phyloP scores from a whole-genome alignment of 2,329 filamentous ascomycete genomes.

The Claviceps fusiformis region DNA sequence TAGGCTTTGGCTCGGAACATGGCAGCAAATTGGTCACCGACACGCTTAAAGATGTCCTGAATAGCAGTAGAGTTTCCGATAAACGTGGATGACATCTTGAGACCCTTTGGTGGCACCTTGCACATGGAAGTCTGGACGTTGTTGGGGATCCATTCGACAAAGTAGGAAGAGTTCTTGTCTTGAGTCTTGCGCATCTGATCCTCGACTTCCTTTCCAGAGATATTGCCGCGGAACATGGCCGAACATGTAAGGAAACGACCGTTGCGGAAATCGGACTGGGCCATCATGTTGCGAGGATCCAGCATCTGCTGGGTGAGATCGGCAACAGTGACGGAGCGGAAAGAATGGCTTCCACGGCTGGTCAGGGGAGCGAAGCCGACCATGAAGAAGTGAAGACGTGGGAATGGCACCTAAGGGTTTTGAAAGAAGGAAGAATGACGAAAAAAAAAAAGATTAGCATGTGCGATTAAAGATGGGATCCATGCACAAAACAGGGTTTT shows the following conservation, averaged over 20 bases:
- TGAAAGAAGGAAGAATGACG: neutral
- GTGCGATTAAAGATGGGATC: neutral
- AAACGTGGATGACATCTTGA: constrained; percentile 98
- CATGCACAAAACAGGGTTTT: neutral
- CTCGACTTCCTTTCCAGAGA: constrained; percentile 99
- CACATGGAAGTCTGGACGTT: constrained; percentile 99
- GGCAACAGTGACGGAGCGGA: constrained; percentile 93
- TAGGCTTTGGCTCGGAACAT: constrained; percentile 99
- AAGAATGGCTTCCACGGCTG: constrained; percentile 68
- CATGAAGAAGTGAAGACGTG: constrained; percentile 99
- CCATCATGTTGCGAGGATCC: constrained; percentile 99
- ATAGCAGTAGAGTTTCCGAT: constrained; percentile 98
- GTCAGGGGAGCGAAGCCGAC: constrained; percentile 98
- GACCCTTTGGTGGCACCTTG: constrained; percentile 91
- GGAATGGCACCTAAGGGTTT: constrained; percentile 69
- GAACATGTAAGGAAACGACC: constrained; percentile 99
- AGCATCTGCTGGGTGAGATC: constrained; percentile 99
- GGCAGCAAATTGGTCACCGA: constrained; percentile 97
- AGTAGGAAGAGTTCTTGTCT: constrained; percentile 99
- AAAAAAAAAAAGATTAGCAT: neutral
- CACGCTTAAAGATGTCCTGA: constrained; percentile 99
- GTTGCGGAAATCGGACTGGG: constrained; percentile 98
- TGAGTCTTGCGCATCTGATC: constrained; percentile 99
- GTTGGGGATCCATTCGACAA: constrained; percentile 99
- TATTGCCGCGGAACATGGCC: constrained; percentile 98